These are phyloP conservation scores for Paradendryphiella salina DNA, from an alignment of 2,329 filamentous ascomycete species.

Conservation along the genomic window DNA sequence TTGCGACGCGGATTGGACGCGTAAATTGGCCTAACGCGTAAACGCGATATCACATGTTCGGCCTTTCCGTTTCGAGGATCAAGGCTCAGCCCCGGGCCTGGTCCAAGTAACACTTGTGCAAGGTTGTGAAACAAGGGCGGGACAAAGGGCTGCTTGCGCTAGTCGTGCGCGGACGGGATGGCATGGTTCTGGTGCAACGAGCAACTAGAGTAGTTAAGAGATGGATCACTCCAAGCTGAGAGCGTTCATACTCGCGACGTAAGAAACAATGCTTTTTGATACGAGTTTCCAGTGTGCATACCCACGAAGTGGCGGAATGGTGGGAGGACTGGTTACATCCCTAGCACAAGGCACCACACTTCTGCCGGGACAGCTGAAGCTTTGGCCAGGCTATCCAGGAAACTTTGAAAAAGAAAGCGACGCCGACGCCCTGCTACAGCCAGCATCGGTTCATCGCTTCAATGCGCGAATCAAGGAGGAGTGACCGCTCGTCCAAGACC, in stretches of 20 bases:
- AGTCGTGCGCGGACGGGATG: constrained; percentile 4
- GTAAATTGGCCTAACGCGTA: constrained; percentile 32
- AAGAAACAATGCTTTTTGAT: neutral
- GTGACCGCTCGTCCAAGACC: constrained; percentile 17
- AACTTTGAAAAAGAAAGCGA: constrained; percentile 28
- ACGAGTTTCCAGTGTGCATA: neutral
- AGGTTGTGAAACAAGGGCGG: constrained; percentile 38
- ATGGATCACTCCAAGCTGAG: neutral
- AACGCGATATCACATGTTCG: constrained; percentile 46
- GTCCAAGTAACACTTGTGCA: constrained; percentile 32
- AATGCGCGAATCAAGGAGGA: constrained; percentile 31
- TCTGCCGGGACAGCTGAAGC: constrained; percentile 25
- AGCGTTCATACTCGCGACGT: neutral
- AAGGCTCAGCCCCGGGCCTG: constrained; percentile 25
- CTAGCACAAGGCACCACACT: constrained; percentile 30
- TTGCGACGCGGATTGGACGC: constrained; percentile 44
- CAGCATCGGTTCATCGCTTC: constrained; percentile 31
- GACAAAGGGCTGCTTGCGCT: constrained; percentile 31
- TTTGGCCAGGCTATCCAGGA: constrained; percentile 32
- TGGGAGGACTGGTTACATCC: constrained; percentile 20
- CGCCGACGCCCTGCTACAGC: constrained; percentile 34
- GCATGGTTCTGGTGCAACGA: constrained; percentile 13
- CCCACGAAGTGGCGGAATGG: constrained; percentile 12
- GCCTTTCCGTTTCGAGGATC: constrained; percentile 23
- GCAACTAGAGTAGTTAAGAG: constrained; percentile 7